Conservation (phyloP, 495 filamentous ascomycete genomes). For the Copromyces sp. region DNA sequence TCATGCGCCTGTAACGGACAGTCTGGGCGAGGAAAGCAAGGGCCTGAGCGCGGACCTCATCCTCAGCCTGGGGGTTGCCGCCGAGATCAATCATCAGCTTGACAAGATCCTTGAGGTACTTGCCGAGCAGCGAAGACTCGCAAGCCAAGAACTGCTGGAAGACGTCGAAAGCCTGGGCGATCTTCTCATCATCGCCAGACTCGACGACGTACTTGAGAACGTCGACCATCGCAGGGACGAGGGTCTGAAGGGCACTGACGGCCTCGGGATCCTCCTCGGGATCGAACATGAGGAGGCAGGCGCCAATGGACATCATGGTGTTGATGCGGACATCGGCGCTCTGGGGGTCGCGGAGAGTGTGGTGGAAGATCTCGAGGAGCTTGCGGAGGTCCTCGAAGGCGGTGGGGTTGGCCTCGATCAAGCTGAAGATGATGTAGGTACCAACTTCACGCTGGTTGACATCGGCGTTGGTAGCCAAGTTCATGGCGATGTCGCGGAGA, state of each 20-base stretch:
- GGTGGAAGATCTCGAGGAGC: slow-evolving; percentile 73
- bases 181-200: slow-evolving; percentile 69
- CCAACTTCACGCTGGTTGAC: slow-evolving; percentile 79
- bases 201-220: slow-evolving; percentile 78
- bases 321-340: slow-evolving; percentile 88
- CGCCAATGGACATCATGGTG: slow-evolving; percentile 85
- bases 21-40: slow-evolving; percentile 89
- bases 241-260: slow-evolving; percentile 60
- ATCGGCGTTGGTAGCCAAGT: slow-evolving; percentile 58
- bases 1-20: slow-evolving; percentile 84
- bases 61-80: slow-evolving; percentile 60
- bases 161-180: slow-evolving; percentile 86
- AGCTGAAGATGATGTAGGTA: slow-evolving; percentile 84
- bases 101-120: slow-evolving; percentile 81
- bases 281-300: slow-evolving; percentile 78
- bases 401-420: slow-evolving; percentile 76
- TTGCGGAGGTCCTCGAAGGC: slow-evolving; percentile 66
- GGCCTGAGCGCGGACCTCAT: slow-evolving; percentile 80
- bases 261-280: slow-evolving; percentile 69
- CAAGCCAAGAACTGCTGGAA: slow-evolving; percentile 93
- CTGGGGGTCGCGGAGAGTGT: slow-evolving; percentile 82
- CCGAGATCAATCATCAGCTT: slow-evolving; percentile 90
- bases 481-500: slow-evolving; percentile 62
- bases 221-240: slow-evolving; percentile 79
- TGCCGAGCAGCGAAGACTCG: slow-evolving; percentile 70